These are phyloP conservation scores for Exutisphaerella laricina DNA, from an alignment of 2,329 filamentous ascomycete genomes.

Conservation along the genomic window DNA sequence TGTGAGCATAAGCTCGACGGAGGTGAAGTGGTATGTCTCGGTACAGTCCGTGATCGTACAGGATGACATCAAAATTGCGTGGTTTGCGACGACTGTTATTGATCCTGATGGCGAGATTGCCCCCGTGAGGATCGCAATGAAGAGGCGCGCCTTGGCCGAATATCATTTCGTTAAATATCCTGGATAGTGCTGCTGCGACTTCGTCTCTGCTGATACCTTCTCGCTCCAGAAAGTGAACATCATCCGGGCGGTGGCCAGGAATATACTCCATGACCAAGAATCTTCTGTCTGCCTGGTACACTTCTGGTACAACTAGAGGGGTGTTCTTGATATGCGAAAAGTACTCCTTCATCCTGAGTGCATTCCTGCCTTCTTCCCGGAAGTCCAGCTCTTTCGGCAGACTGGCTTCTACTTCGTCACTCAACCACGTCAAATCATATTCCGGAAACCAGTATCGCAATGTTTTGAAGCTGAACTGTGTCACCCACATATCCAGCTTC, in stretches of 20 bases:
- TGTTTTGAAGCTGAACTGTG: conserved; percentile 80
- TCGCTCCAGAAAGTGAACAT: conserved; percentile 76
- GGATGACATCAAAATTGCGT: conserved; percentile 83
- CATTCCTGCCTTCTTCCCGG: conserved; percentile 76
- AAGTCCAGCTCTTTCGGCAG: conserved; percentile 92
- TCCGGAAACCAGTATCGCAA: conserved; percentile 93
- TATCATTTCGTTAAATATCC: conserved; percentile 99
- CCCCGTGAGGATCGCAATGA: conserved; percentile 95
- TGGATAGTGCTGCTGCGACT: conserved; percentile 82
- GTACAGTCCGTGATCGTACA: conserved; percentile 97
- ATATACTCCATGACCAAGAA: conserved; percentile 96
- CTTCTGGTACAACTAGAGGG: conserved; percentile 83
- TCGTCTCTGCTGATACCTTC: conserved; percentile 91
- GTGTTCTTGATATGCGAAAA: conserved; percentile 67
- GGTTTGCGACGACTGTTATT: conserved; percentile 56
- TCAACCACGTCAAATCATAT: conserved; percentile 95
- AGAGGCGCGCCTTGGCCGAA: conserved; percentile 83
- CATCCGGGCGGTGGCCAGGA: conserved; percentile 78
- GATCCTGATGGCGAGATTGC: conserved; percentile 87
- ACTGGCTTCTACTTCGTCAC: conserved; percentile 84
- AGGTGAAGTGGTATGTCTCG: conserved; percentile 77
- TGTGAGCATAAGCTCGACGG: conserved; percentile 84
- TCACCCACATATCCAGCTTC: conserved; percentile 78
- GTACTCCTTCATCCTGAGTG: conserved; percentile 69
- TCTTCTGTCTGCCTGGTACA: conserved; percentile 81